Conservation (phyloP, 2,329 filamentous ascomycete species). For the Verruconis gallopava region DNA sequence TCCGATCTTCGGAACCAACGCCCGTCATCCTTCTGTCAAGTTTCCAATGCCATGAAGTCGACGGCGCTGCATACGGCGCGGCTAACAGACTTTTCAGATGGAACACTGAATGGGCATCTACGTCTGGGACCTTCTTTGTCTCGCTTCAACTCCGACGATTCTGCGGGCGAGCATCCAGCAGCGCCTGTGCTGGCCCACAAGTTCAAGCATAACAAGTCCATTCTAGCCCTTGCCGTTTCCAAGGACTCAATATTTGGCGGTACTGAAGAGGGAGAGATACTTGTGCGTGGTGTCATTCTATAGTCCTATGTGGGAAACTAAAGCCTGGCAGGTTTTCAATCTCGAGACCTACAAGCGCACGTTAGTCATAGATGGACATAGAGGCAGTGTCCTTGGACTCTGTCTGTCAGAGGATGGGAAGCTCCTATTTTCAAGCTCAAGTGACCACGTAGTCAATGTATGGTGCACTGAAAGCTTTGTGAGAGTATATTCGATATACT, state of each 20-base stretch:
- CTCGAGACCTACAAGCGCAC: conserved; percentile 76
- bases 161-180: background rate
- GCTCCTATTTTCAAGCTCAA: conserved; percentile 81
- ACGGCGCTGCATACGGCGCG: no score
- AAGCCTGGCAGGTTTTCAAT: conserved; percentile 54
- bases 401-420: conserved; percentile 62
- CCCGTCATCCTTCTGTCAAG: background rate
- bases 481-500: conserved; percentile 80
- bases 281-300: conserved; percentile 35
- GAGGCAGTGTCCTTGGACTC: conserved; percentile 78
- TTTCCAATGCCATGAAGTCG: background rate
- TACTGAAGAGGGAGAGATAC: conserved; percentile 84
- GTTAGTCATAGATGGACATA: conserved; percentile 72
- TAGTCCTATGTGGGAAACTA: conserved; percentile 13
- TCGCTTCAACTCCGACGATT: background rate
- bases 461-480: conserved; percentile 71
- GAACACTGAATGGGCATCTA: background rate
- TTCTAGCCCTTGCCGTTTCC: conserved; percentile 72
- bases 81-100: background rate
- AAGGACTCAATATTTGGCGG: conserved; percentile 77
- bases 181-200: conserved; percentile 48
- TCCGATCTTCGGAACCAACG: conserved; percentile 3
- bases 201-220: conserved; percentile 63
- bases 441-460: conserved; percentile 83
- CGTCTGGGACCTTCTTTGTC: background rate